phyloP scores from a whole-genome alignment of 1,284 basidiomycete genomes.

The Puccinia brachypodii region DNA sequence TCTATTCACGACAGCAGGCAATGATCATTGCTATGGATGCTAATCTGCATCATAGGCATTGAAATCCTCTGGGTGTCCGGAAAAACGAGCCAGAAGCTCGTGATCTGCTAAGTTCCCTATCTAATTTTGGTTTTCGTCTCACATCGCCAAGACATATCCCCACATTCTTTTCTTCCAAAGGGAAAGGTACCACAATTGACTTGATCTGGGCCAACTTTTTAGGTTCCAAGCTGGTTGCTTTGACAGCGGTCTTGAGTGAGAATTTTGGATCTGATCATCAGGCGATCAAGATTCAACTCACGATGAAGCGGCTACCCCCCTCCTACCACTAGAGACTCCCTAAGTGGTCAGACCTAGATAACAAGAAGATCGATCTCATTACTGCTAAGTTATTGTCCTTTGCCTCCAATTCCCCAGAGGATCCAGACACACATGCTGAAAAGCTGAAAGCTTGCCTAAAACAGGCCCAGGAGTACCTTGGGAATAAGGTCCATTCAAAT shows the following conservation, averaged over 20 bases:
- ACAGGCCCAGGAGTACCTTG: not conserved
- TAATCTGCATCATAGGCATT: conserved; percentile 5
- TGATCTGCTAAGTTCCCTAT: not conserved
- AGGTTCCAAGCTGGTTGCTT: not conserved
- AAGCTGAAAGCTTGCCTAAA: not conserved
- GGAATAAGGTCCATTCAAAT: not conserved
- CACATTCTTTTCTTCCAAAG: not conserved
- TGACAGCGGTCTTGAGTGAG: not conserved
- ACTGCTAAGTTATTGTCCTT: not conserved
- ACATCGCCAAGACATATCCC: not conserved
- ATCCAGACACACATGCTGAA: not conserved
- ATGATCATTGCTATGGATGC: not conserved
- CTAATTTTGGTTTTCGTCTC: not conserved
- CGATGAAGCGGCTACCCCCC: not conserved
- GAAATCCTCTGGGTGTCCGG: not conserved
- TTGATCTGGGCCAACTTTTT: conserved; percentile 14
- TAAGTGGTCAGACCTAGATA: not conserved
- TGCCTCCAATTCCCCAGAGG: not conserved
- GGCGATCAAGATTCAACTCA: not conserved
- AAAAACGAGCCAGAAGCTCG: not conserved
- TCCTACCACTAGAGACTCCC: not conserved
- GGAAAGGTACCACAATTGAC: not conserved
- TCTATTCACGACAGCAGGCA: not conserved
- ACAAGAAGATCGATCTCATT: not conserved
- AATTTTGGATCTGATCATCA: conserved; percentile 9